Conservation (phyloP, 257 asterid species). For the Vinca minor region DNA sequence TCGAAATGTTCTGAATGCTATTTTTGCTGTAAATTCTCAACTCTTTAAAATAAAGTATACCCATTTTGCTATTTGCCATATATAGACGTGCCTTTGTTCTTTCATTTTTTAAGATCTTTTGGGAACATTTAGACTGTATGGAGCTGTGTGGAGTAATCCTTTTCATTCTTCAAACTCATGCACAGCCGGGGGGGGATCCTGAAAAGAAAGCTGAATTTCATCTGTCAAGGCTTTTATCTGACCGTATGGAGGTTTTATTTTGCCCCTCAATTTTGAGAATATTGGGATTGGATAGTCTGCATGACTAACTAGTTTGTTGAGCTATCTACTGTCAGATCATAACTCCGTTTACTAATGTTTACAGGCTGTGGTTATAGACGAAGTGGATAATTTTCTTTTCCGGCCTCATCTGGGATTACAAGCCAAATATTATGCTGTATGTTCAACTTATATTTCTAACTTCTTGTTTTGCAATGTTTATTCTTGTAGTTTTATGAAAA, state of each 20-base stretch:
- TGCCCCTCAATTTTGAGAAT: background rate
- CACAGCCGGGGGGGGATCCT: slow-evolving; percentile 94
- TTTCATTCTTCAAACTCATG: slow-evolving; percentile 20
- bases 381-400: slow-evolving; percentile 88
- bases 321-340: slow-evolving; percentile 3
- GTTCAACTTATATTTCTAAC: slow-evolving; percentile 16
- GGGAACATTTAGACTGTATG: background rate
- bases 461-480: background rate
- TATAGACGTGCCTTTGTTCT: slow-evolving; percentile 3
- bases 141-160: slow-evolving; percentile 10
- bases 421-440: slow-evolving; percentile 87
- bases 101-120: too few relatives aligned
- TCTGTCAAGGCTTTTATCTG: slow-evolving; percentile 70
- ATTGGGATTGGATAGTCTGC: background rate
- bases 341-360: slow-evolving; percentile 10
- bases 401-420: slow-evolving; percentile 87
- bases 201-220: slow-evolving; percentile 89
- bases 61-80: background rate
- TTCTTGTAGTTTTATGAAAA: too few relatives aligned
- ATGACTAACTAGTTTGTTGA: background rate
- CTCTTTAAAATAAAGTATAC: slow-evolving; percentile 82
- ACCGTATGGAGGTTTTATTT: slow-evolving; percentile 85
- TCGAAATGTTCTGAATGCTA: background rate
- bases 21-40: slow-evolving; percentile 55
- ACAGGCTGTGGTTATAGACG: slow-evolving; percentile 88